Conservation (phyloP, 2,329 filamentous ascomycete species). For the Xylaria sp. region DNA sequence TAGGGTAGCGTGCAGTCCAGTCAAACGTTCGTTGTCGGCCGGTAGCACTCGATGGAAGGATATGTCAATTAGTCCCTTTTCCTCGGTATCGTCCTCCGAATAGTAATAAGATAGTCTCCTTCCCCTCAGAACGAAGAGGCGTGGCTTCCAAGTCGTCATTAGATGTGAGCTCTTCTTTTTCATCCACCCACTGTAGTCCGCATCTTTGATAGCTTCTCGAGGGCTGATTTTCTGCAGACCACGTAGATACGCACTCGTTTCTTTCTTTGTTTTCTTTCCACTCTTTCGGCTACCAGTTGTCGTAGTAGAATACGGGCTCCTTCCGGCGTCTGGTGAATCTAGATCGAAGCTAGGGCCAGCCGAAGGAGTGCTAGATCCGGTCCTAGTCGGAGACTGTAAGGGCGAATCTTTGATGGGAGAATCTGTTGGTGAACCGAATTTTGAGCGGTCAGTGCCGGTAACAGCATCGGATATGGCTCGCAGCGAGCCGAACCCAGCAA, state of each 20-base stretch:
- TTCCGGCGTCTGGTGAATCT: slow-evolving; percentile 71
- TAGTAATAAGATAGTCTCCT: slow-evolving; percentile 95
- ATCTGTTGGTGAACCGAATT: slow-evolving; percentile 56
- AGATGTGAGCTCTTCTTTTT: slow-evolving; percentile 97
- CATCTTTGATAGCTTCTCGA: slow-evolving; percentile 80
- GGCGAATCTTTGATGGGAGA: slow-evolving; percentile 58
- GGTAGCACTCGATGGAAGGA: slow-evolving; percentile 96
- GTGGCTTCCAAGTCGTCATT: slow-evolving; percentile 97
- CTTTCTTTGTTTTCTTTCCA: slow-evolving; percentile 80
- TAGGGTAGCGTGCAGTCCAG: slow-evolving; percentile 87
- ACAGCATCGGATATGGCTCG: slow-evolving; percentile 84
- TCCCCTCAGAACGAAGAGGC: slow-evolving; percentile 93
- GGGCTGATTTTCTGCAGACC: slow-evolving; percentile 83
- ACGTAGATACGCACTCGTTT: slow-evolving; percentile 90
- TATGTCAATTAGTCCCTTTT: slow-evolving; percentile 96
- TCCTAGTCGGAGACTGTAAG: slow-evolving; percentile 70
- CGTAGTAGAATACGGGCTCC: slow-evolving; percentile 56
- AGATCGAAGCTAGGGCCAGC: slow-evolving; percentile 75
- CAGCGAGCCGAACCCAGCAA: slow-evolving; percentile 67
- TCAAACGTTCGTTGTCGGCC: slow-evolving; percentile 88
- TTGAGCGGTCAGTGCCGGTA: slow-evolving; percentile 58
- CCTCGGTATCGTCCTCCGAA: slow-evolving; percentile 86
- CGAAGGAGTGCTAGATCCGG: slow-evolving; percentile 75
- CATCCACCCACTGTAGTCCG: slow-evolving; percentile 99
- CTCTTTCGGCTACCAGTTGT: slow-evolving; percentile 56